Base-by-base conservation (phyloP, 108 stramenopile species). In the Fragilaria crotonensis region DNA sequence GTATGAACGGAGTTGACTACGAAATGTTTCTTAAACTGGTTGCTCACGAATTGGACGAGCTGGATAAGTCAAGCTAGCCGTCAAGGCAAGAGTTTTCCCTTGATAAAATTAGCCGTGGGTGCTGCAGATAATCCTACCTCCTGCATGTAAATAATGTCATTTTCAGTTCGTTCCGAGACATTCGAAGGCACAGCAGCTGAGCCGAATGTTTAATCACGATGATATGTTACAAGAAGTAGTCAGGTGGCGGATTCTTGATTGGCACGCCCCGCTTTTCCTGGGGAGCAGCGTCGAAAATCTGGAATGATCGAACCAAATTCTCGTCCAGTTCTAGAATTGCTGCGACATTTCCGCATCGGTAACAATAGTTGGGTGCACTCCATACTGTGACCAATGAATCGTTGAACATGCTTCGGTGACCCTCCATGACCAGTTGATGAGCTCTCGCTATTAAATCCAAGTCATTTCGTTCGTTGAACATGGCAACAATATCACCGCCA, bases 391-490 rank as follows among this genome's bases (percentile, higher is more conserved):
- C 96, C 48, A 96, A 81, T 25, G 79, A 89, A 68, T 85, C 70
- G 51, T 90, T 83, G 48, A 81, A 78, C 63, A 78, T 80, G 81
- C 78, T 85, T 73, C 74, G 69, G 51, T 86, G 84, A 18, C 94
- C 94, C 57, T 98, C 97, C 97, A 96, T 98, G 25, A 96, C 97
- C 25, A 98, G 81, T 71, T 98, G 97, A 67, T 98, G 97, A 2
- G 97, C 97, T 22, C 97, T 70, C 21, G 94, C 83, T 45, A 96
- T 82, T 44, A 96, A 87, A 56, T 80, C 75, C 31, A 98, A 76
- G 31, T 85, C 85, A 61, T 98, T 97, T 49, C 81, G 77, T 59
- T 95, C 84, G 63, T 80, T 94, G 76, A 96, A 97, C 64, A 87
- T 79, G 63, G 94, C 92, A 18, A 95, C 89, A 28, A 99, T 91